Percentiles rank a stretch among this genome's conserved stretches.
Conservation (phyloP, 805 yeast genomes). For the Pichia exigua region DNA sequence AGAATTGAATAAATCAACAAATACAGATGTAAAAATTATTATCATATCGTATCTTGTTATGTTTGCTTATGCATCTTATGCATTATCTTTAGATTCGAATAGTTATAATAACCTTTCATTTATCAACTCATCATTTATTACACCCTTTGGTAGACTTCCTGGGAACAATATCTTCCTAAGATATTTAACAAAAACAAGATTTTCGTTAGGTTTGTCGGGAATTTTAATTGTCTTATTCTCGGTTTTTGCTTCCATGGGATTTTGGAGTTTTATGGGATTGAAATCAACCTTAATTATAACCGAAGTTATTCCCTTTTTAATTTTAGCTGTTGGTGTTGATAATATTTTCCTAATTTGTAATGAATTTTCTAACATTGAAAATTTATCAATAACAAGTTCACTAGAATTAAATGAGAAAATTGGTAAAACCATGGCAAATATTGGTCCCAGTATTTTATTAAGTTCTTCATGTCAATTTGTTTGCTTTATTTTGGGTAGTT, state of each 20-base stretch:
- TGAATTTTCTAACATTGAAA: conserved; percentile 55
- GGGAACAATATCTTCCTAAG: conserved; percentile 8
- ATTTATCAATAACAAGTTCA: conserved; percentile 29
- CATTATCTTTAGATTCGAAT: conserved; percentile 33
- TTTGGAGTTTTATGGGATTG: conserved; percentile 66
- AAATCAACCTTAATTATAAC: conserved; percentile 90
- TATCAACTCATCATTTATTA: conserved; percentile 2
- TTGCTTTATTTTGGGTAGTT: conserved; percentile 71
- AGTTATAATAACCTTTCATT: neutral
- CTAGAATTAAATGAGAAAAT: conserved; percentile 47
- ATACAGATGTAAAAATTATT: conserved; percentile 67
- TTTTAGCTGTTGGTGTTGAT: conserved; percentile 91
- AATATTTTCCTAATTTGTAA: conserved; percentile 83
- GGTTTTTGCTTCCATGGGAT: conserved; percentile 74
- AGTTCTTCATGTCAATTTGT: conserved; percentile 73
- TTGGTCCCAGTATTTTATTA: conserved; percentile 82
- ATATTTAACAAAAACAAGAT: conserved; percentile 44
- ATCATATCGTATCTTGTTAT: conserved; percentile 70
- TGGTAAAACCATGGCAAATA: conserved; percentile 54
- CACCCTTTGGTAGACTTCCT: conserved; percentile 5
- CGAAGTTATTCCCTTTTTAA: conserved; percentile 90
- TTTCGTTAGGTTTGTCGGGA: conserved; percentile 77
- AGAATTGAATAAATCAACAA: conserved; percentile 75
- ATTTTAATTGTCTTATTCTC: conserved; percentile 74
- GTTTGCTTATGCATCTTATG: conserved; percentile 83